These are phyloP conservation scores for Fusarium austroafricanum DNA, from an alignment of 2,329 filamentous ascomycete species.

Conservation along the genomic window DNA sequence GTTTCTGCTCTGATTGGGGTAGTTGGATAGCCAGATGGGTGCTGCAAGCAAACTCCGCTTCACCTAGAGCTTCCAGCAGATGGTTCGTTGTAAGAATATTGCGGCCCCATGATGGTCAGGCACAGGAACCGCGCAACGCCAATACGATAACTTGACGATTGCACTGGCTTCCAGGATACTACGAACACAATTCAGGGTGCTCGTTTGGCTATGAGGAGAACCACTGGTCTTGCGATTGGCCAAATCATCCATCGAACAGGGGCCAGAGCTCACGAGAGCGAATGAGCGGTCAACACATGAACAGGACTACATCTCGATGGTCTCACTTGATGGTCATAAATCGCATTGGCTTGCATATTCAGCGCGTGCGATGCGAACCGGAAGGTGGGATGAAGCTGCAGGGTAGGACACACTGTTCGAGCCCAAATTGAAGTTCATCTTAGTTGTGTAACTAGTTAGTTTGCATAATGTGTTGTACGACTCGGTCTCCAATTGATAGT, in stretches of 20 bases:
- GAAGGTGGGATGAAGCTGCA: constrained; percentile 25
- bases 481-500: background rate
- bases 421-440: constrained; percentile 11
- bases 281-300: constrained; percentile 44
- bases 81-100: background rate
- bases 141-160: constrained; percentile 13
- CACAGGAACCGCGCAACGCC: constrained; percentile 9
- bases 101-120: constrained; percentile 25
- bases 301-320: constrained; percentile 38
- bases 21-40: background rate
- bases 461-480: constrained; percentile 5
- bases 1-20: constrained; percentile 1
- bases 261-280: constrained; percentile 22
- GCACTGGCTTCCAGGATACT: background rate
- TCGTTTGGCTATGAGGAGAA: constrained; percentile 12
- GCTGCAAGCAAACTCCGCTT: background rate
- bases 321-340: constrained; percentile 25
- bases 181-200: constrained; percentile 4
- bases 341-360: constrained; percentile 30
- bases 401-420: constrained; percentile 11
- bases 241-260: constrained; percentile 19
- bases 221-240: constrained; percentile 31
- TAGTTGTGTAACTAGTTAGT: constrained; percentile 18
- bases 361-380: constrained; percentile 22
- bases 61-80: background rate